phyloP scores from a whole-genome alignment of 768 basidiomycete species.

The Boletellus ananiceps region DNA sequence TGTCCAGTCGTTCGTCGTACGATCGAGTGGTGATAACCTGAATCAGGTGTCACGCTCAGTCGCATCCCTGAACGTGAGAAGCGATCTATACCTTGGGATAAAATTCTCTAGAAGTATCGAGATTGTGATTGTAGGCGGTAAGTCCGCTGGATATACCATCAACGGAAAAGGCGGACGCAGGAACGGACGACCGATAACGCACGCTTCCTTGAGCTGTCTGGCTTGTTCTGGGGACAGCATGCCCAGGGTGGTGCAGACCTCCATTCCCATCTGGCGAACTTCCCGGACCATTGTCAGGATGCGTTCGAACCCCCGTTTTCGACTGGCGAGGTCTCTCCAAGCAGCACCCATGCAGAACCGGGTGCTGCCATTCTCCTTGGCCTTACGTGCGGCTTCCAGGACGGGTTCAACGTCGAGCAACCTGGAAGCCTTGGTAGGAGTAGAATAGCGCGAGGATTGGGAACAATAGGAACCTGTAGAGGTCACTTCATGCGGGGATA shows the following conservation, averaged over 20 bases:
- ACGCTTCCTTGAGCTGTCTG: conserved; percentile 88
- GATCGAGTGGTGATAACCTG: conserved; percentile 94
- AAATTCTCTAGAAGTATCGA: conserved; percentile 96
- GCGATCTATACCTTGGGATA: conserved; percentile 72
- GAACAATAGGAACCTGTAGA: conserved; percentile 89
- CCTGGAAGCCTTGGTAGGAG: conserved; percentile 82
- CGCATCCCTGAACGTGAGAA: background rate
- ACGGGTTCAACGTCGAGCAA: conserved; percentile 90
- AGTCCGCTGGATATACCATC: conserved; percentile 53
- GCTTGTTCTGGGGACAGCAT: conserved; percentile 97
- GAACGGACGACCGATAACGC: conserved; percentile 27
- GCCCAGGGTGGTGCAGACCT: conserved; percentile 97
- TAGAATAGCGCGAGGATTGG: conserved; percentile 91
- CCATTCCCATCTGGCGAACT: conserved; percentile 95
- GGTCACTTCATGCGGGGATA: background rate
- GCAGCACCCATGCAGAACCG: conserved; percentile 99
- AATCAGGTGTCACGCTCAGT: conserved; percentile 4
- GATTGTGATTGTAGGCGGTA: conserved; percentile 98
- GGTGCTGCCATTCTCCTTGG: conserved; percentile 95
- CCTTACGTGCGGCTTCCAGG: conserved; percentile 85
- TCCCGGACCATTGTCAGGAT: conserved; percentile 90
- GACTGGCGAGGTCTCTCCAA: conserved; percentile 91
- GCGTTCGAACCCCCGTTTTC: conserved; percentile 89
- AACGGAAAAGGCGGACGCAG: background rate
- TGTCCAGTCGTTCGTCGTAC: conserved; percentile 89